Evolutionary conservation across 495 filamentous ascomycete genomes (phyloP), one percentile per base, ranked within the genome.

Genomic region (Immersiella caudata): DNA sequence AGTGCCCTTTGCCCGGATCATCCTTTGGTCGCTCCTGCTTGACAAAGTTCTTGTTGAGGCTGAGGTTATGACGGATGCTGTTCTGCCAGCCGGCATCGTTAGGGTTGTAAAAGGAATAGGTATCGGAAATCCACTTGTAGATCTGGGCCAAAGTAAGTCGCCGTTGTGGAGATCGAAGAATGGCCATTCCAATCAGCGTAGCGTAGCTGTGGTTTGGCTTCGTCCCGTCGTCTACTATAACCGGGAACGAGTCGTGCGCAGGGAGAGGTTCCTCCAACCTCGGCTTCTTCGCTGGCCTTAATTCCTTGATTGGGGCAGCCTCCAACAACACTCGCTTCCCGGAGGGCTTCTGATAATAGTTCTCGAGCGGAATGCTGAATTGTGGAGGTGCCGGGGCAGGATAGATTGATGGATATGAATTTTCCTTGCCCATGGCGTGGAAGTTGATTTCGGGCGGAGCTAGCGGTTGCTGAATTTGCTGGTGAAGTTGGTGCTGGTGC

Each of bases 51-150:
- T 97, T 97, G 80, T 97, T 97, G 24, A 98, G 82, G 73, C 92
- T 96, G n/a, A 99, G 88, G 68, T 99, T 99, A 74, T 99, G 95
- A 1, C 95, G 90, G 77, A 99, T 99, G 80, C 94, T 97, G 76
- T 99, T 99, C 79, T 97, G 94, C 95, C 95, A 99, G 26, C 95
- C 94, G 6, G 91, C 85, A 64, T 96, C 93, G 36, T 88, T 85
- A 20, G 87, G 86, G 64, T 88, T 88, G 80, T 97, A 99, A 77
- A 91, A 96, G 2, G 85, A 86, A 76, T 92, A 99, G 4, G 90
- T 95, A 74, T 98, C 93, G 0, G 92, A 93, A 66, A 99, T 98
- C 95, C 95, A 99, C 74, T 95, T 96, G 86, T 99, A 99, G 68
- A 99, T 99, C 75, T 97, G 94, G n/a, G 93, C 88, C 1, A 99